phyloP scores from a whole-genome alignment of 75 land plant genomes.

The Azolla pinnata region DNA sequence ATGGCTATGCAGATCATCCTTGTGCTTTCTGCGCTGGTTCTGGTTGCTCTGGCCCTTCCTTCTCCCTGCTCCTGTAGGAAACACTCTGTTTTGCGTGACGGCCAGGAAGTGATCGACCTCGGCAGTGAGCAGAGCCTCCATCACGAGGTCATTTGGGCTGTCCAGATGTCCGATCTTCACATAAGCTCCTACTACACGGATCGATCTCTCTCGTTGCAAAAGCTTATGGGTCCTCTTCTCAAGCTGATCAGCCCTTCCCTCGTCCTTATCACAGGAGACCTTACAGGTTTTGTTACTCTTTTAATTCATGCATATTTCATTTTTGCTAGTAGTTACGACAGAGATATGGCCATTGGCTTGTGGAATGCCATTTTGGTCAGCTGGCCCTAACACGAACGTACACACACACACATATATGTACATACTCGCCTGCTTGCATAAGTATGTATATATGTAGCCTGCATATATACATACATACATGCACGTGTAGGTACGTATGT shows the following conservation, averaged over 20 bases:
- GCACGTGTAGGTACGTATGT: neutral
- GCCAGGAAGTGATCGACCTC: constrained; percentile 21
- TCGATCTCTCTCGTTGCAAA: constrained; percentile 45
- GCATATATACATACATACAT: constrained; percentile 1
- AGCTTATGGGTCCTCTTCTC: constrained; percentile 43
- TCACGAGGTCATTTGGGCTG: constrained; percentile 67
- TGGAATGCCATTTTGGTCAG: too few species aligned
- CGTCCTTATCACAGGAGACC: constrained; percentile 95
- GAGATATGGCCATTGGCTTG: too few species aligned
- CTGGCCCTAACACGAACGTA: too few species aligned
- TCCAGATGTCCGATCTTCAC: constrained; percentile 93
- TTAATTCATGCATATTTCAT: neutral
- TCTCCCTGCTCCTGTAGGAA: neutral
- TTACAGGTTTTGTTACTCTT: constrained; percentile 50
- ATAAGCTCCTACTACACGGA: constrained; percentile 76
- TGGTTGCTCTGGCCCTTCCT: neutral
- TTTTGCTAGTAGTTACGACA: neutral
- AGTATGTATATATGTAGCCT: neutral
- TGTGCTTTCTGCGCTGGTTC: neutral
- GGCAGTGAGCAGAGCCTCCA: constrained; percentile 45
- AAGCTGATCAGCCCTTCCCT: constrained; percentile 68
- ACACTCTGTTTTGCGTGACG: neutral
- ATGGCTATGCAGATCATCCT: neutral
- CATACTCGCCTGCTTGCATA: neutral
- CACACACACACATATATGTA: neutral